Conservation (phyloP, 805 yeast genomes). For the Saccharomycopsis sp. region DNA sequence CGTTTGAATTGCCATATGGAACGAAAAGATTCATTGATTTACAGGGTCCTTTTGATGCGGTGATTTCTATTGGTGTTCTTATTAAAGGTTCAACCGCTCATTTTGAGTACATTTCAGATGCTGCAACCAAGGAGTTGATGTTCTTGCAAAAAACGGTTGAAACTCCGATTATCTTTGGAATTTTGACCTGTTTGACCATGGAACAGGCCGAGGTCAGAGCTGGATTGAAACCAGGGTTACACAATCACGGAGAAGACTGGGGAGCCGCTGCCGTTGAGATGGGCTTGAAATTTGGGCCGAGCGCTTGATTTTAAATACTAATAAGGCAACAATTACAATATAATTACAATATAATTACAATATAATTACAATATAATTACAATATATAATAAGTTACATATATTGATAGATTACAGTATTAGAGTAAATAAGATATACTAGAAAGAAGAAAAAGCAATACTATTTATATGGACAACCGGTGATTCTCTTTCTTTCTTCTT, state of each 20-base stretch:
- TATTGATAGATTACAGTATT: neutral
- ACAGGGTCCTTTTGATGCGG: constrained; percentile 62
- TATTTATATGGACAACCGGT: too few species aligned
- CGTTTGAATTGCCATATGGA: constrained; percentile 89
- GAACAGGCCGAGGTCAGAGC: constrained; percentile 93
- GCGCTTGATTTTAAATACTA: neutral
- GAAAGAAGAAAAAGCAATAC: too few species aligned
- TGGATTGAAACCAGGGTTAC: constrained; percentile 63
- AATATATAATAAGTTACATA: too few species aligned
- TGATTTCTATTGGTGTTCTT: constrained; percentile 88
- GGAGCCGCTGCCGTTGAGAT: constrained; percentile 98
- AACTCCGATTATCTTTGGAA: constrained; percentile 87
- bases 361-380: neutral
- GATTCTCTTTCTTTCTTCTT: too few species aligned
- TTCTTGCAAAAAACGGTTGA: constrained; percentile 59
- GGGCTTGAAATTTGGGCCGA: constrained; percentile 44
- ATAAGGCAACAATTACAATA: neutral
- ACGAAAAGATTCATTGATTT: constrained; percentile 44
- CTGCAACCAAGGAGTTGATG: constrained; percentile 84
- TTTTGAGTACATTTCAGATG: constrained; percentile 92
- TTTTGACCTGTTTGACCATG: constrained; percentile 87
- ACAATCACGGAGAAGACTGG: constrained; percentile 98
- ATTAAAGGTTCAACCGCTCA: constrained; percentile 98
- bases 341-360: neutral
- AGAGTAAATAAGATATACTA: too few species aligned